Conservation (phyloP, 2,329 filamentous ascomycete species). For the Claviceps maximensis region DNA sequence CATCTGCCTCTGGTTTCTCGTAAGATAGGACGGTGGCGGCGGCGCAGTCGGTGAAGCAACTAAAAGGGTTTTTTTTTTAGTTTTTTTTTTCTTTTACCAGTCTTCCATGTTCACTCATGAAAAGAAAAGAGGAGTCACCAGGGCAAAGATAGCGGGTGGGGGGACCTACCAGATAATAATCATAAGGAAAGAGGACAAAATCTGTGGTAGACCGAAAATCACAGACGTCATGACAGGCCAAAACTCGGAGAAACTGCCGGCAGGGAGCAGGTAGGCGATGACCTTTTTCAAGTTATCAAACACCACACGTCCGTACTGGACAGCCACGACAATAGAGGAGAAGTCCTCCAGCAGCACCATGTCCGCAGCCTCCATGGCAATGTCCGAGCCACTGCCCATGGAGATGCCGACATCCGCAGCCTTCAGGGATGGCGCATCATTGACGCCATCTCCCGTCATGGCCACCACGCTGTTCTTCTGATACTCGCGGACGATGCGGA, state of each 20-base stretch:
- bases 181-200: constrained; percentile 62
- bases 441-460: constrained; percentile 81
- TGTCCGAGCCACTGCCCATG: constrained; percentile 67
- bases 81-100: too few relatives aligned
- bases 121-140: too few relatives aligned
- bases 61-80: too few relatives aligned
- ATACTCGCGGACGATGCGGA: constrained; percentile 66
- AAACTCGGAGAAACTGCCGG: constrained; percentile 63
- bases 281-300: constrained; percentile 67
- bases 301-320: constrained; percentile 61
- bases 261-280: constrained; percentile 58
- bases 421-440: constrained; percentile 70
- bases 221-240: constrained; percentile 65
- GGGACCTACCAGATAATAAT: constrained; percentile 47
- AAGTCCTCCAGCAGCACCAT: constrained; percentile 73
- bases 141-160: too few relatives aligned
- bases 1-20: constrained; percentile 63
- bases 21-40: constrained; percentile 63
- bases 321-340: constrained; percentile 56
- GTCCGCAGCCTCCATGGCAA: constrained; percentile 67
- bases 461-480: constrained; percentile 56
- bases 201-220: constrained; percentile 58
- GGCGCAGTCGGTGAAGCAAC: constrained; percentile 64
- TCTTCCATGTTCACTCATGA: too few relatives aligned
- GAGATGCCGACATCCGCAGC: constrained; percentile 75